Conservation (phyloP, 2,329 filamentous ascomycete genomes). For the Fusarium brevicatenulatum region DNA sequence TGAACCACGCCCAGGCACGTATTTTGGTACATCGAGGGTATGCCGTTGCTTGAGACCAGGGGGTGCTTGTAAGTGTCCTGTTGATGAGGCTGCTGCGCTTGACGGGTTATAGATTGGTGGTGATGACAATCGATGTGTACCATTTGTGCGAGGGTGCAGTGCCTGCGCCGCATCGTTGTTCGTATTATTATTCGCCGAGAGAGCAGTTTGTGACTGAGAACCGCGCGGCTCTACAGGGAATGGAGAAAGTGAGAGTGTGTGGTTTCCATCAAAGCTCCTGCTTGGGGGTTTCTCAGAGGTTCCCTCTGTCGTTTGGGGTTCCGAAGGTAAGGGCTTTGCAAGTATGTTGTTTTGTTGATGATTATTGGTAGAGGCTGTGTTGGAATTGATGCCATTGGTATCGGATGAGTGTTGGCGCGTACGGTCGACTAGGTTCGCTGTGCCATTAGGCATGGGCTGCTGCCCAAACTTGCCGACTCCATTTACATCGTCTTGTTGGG, state of each 20-base stretch:
- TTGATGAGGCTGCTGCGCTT: slow-evolving; percentile 56
- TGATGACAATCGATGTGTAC: slow-evolving; percentile 70
- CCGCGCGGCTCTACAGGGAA: slow-evolving; percentile 27
- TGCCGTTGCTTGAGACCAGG: slow-evolving; percentile 80
- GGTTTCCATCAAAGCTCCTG: slow-evolving; percentile 27
- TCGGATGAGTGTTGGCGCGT: slow-evolving; percentile 35
- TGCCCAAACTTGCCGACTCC: slow-evolving; percentile 35
- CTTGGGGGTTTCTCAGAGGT: slow-evolving; percentile 23
- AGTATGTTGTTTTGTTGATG: slow-evolving; percentile 25
- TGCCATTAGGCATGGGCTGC: slow-evolving; percentile 44
- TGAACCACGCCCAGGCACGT: slow-evolving; percentile 72
- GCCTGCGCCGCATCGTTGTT: slow-evolving; percentile 44
- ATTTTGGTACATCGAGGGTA: slow-evolving; percentile 86
- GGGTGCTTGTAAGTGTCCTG: slow-evolving; percentile 61
- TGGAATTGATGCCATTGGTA: slow-evolving; percentile 33
- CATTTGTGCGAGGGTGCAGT: slow-evolving; percentile 40
- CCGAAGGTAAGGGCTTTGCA: slow-evolving; percentile 39
- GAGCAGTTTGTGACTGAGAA: slow-evolving; percentile 26
- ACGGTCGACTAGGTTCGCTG: slow-evolving; percentile 45
- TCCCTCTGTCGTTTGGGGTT: slow-evolving; percentile 31
- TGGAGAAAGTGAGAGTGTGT: slow-evolving; percentile 17
- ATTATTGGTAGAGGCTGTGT: slow-evolving; percentile 18
- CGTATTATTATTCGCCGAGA: slow-evolving; percentile 38
- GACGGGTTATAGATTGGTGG: slow-evolving; percentile 65
- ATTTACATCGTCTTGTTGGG: slow-evolving; percentile 42